phyloP scores from a whole-genome alignment of 2,329 filamentous ascomycete genomes.

The Penicillium sp. region DNA sequence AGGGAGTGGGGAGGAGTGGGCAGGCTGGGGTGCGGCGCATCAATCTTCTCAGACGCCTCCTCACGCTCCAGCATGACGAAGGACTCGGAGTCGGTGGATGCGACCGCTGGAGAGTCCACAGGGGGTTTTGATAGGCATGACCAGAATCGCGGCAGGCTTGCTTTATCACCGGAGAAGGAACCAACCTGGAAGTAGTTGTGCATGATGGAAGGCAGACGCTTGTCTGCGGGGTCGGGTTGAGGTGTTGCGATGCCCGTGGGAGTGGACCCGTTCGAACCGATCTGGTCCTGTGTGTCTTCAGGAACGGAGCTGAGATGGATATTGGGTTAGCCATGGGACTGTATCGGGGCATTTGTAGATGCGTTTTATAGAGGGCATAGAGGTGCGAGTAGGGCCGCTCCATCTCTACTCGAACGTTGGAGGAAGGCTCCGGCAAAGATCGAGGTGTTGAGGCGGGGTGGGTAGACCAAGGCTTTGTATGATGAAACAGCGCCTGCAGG shows the following conservation, averaged over 20 bases:
- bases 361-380: neutral
- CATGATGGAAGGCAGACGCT: constrained; percentile 90
- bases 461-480: neutral
- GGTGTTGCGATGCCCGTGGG: constrained; percentile 89
- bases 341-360: neutral
- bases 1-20: constrained; percentile 45
- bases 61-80: constrained; percentile 41
- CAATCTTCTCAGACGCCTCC: constrained; percentile 32
- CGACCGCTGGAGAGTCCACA: constrained; percentile 13
- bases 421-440: constrained; percentile 8
- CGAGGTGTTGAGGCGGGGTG: neutral
- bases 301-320: constrained; percentile 24
- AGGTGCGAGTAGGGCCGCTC: constrained; percentile 5
- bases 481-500: constrained; percentile 11
- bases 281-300: constrained; percentile 43
- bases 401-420: neutral
- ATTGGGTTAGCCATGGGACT: constrained; percentile 23
- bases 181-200: constrained; percentile 99
- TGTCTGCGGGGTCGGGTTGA: constrained; percentile 87
- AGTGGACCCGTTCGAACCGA: constrained; percentile 71
- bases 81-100: constrained; percentile 29
- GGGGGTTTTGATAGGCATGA: constrained; percentile 31
- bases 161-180: constrained; percentile 71
- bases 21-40: constrained; percentile 31
- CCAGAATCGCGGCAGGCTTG: constrained; percentile 41